Conservation (phyloP, 768 basidiomycete species). For the Daedalea quercina region DNA sequence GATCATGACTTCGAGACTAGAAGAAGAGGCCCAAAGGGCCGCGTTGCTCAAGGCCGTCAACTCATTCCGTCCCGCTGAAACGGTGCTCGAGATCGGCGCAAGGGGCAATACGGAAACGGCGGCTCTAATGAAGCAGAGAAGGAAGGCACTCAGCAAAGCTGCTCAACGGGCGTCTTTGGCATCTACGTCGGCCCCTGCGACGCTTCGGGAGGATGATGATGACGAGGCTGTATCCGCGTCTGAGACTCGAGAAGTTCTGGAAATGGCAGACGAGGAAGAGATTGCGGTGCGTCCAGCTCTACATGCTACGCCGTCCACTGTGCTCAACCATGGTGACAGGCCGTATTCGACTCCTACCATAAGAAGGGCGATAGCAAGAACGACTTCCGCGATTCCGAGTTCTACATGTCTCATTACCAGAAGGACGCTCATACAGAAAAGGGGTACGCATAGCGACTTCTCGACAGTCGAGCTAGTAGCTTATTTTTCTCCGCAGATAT, state of each 20-base stretch:
- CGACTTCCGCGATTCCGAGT: slow-evolving; percentile 71
- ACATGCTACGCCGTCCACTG: background rate
- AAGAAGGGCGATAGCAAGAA: slow-evolving; percentile 31
- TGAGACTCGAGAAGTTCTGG: slow-evolving; percentile 29
- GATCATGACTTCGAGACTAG: slow-evolving; percentile 28
- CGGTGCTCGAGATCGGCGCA: slow-evolving; percentile 83
- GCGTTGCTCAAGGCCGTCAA: slow-evolving; percentile 68
- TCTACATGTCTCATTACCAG: slow-evolving; percentile 90
- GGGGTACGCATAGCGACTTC: slow-evolving; percentile 51
- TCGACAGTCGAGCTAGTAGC: background rate
- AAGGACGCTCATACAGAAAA: slow-evolving; percentile 83
- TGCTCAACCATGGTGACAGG: slow-evolving; percentile 31
- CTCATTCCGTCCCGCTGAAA: slow-evolving; percentile 81
- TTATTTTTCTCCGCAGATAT: slow-evolving; percentile 45
- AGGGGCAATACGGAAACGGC: slow-evolving; percentile 58
- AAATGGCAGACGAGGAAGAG: slow-evolving; percentile 77
- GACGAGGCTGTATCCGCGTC: slow-evolving; percentile 23
- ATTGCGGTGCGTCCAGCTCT: slow-evolving; percentile 48
- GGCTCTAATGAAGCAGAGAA: slow-evolving; percentile 81
- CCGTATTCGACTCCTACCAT: slow-evolving; percentile 49
- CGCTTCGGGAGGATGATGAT: slow-evolving; percentile 27
- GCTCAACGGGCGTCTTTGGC: slow-evolving; percentile 37
- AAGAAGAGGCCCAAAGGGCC: slow-evolving; percentile 50
- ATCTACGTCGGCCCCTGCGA: slow-evolving; percentile 24
- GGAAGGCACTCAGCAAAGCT: slow-evolving; percentile 70